Evolutionary conservation across 73 alveolate species (phyloP), one percentile per base, ranked within the genome.

Genomic region (Effrenium voratum): DNA sequence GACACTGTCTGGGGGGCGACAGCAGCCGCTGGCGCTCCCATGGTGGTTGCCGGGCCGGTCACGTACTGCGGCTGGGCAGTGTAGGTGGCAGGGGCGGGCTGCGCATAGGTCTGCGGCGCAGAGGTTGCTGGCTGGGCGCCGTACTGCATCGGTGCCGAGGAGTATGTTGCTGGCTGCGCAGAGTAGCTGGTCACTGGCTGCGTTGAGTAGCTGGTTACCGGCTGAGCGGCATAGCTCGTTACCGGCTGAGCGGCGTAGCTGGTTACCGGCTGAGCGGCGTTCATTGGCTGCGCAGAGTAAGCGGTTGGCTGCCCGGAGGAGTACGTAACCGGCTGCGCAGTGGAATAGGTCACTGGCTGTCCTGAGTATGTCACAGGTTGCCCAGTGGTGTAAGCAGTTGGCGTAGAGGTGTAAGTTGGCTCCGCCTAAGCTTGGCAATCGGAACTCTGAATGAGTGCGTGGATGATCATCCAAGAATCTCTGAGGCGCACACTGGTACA

Each of bases 271-370:
- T 63, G 70, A 45, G 90, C 46, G 70, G 46, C 45, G 46, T 79
- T 45, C 68, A 79, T 68, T 79, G 90, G 90, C 16, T 63, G 90
- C 46, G 90, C 90, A 30, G 91, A 45, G 91, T 79, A 79, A 3
- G 91, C 46, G 26, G 91, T 52, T 41, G 86, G n/a, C n/a, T 76
- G 86, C 40, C 86, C 44, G 86, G 86, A 41, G 60, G 41, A 40
- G 47, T 80, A 80, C 70, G n/a, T n/a, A n/a, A n/a, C 86, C 86
- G 40, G 86, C 24, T 52, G 86, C 45, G 91, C 70, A 38, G 91
- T 68, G 22, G 91, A 50, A 79, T 79, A 79, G 91, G 91, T 46
- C 91, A 79, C 45, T 22, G 91, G 91, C 91, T 79, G 91, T 30
- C 70, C 28, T 68, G 46, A 57, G 40, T 57, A 76, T 57, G 63